Conservation (phyloP, 768 basidiomycete genomes). For the Rhizopogon roseolus region DNA sequence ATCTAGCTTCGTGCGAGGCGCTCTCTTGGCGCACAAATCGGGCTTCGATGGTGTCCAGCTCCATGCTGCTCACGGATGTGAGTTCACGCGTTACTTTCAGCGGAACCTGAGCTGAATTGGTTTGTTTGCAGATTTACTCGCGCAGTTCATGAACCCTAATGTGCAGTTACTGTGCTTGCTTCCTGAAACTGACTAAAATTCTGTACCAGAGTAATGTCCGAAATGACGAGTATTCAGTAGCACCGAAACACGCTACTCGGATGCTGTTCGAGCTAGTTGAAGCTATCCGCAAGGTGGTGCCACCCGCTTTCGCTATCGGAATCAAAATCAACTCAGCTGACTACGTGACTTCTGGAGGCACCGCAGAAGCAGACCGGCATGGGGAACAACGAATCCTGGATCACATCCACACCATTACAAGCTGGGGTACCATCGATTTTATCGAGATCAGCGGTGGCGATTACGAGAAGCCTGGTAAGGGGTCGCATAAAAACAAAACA, state of each 20-base stretch:
- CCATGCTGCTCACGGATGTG: conserved; percentile 85
- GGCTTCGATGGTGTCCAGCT: conserved; percentile 88
- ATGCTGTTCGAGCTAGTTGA: conserved; percentile 53
- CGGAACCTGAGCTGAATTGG: neutral
- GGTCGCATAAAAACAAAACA: conserved; percentile 11
- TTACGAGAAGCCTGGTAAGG: conserved; percentile 72
- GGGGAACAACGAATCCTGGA: conserved; percentile 41
- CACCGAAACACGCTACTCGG: conserved; percentile 40
- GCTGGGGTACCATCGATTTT: conserved; percentile 70
- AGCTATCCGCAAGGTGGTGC: conserved; percentile 49
- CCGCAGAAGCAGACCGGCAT: conserved; percentile 26
- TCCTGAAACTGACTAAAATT: conserved; percentile 13
- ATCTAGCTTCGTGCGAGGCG: conserved; percentile 61
- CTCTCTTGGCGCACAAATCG: conserved; percentile 53
- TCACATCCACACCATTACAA: conserved; percentile 56
- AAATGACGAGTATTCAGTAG: conserved; percentile 53
- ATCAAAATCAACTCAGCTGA: conserved; percentile 82
- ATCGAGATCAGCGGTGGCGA: conserved; percentile 87
- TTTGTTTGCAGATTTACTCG: conserved; percentile 55
- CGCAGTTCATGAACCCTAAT: conserved; percentile 75
- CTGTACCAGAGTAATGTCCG: conserved; percentile 44
- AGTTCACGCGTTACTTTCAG: conserved; percentile 24
- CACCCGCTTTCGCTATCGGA: conserved; percentile 62
- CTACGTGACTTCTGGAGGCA: conserved; percentile 40
- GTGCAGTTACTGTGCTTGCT: conserved; percentile 25